Conservation (phyloP, 2,329 filamentous ascomycete species). For the Scytalidium sp. region DNA sequence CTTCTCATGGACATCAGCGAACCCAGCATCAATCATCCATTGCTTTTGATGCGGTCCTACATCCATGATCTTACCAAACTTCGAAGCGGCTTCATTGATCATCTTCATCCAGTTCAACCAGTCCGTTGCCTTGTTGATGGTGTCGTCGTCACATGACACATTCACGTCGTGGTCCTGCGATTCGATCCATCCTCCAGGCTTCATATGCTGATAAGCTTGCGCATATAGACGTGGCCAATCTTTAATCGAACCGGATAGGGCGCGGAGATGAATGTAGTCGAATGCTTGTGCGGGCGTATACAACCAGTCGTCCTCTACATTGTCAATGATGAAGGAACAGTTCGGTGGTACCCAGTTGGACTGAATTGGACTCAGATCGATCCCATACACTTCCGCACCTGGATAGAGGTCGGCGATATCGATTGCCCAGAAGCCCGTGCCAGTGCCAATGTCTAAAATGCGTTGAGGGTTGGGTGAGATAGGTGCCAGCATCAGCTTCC, state of each 20-base stretch:
- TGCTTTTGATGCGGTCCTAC: constrained; percentile 8
- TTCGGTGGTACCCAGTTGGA: constrained; percentile 22
- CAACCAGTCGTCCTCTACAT: constrained; percentile 27
- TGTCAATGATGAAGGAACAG: constrained; percentile 28
- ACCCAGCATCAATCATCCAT: constrained; percentile 33
- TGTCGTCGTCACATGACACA: constrained; percentile 19
- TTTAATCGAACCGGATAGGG: constrained; percentile 16
- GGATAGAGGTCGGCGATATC: constrained; percentile 19
- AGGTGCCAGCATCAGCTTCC: constrained; percentile 17
- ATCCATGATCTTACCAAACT: constrained; percentile 14
- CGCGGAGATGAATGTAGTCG: constrained; percentile 28
- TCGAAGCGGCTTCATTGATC: constrained; percentile 6
- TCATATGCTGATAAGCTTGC: constrained; percentile 5
- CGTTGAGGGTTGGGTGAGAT: constrained; percentile 15
- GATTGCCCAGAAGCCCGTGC: constrained; percentile 37
- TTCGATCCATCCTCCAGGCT: constrained; percentile 14
- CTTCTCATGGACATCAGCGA: constrained; percentile 32
- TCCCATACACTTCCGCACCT: constrained; percentile 16
- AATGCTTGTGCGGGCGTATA: constrained; percentile 33
- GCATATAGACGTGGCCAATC: constrained; percentile 7
- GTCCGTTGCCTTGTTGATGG: constrained; percentile 7
- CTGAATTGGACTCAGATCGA: constrained; percentile 21
- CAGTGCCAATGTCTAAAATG: constrained; percentile 29
- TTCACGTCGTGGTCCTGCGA: constrained; percentile 14
- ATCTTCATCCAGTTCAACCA: constrained; percentile 9